phyloP scores from a whole-genome alignment of 257 asterid genomes.

The Solanum chilense region DNA sequence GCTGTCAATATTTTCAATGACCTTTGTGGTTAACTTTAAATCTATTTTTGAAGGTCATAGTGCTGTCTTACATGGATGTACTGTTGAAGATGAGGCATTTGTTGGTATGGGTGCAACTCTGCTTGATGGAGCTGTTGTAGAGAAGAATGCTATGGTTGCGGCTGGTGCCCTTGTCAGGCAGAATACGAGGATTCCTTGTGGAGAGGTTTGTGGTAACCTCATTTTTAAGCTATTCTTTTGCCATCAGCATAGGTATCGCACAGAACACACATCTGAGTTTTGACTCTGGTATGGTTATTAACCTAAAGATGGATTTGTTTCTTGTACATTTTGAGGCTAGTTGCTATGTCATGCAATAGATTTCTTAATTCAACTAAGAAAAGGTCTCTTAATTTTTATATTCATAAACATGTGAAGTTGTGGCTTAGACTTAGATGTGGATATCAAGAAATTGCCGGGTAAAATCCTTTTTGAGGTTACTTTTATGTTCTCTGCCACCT shows the following conservation, averaged over 20 bases:
- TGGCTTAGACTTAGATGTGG: background rate
- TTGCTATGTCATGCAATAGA: background rate
- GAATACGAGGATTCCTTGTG: constrained; percentile 73
- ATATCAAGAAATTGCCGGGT: background rate
- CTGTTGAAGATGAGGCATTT: constrained; percentile 91
- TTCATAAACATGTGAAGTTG: background rate
- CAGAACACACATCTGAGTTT: background rate
- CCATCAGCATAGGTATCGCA: background rate
- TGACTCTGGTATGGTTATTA: background rate
- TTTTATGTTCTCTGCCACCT: background rate
- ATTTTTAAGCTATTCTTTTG: background rate
- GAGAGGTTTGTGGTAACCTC: constrained; percentile 59
- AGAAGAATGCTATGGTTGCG: constrained; percentile 96
- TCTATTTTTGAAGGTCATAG: constrained; percentile 63
- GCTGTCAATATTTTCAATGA: background rate
- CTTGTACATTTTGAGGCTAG: background rate
- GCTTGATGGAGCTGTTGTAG: constrained; percentile 92
- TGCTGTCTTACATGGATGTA: constrained; percentile 90
- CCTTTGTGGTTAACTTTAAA: background rate
- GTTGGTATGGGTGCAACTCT: constrained; percentile 95
- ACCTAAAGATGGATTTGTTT: background rate
- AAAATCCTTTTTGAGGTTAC: background rate
- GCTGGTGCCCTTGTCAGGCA: constrained; percentile 99
- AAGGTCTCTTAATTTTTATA: background rate
- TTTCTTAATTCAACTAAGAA: background rate